Evolutionary conservation across 768 basidiomycete genomes (phyloP), one percentile per base, ranked within the genome.

Genomic region (Termitomyces sp.): DNA sequence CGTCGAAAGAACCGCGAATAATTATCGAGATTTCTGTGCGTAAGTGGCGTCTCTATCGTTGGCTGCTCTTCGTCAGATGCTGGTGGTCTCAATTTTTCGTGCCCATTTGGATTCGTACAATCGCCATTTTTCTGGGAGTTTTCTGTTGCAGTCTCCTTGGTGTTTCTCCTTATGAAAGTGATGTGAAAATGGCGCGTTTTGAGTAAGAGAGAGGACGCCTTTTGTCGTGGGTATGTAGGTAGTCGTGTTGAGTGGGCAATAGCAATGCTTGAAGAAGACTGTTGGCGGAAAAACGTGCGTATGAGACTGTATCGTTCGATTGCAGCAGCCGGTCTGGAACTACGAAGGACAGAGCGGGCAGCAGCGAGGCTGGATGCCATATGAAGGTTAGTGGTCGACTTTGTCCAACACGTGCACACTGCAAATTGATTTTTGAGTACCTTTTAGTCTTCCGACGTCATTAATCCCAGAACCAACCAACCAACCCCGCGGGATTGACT

Each of bases 1-100:
- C 85, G 81, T 44, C 85, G 87, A 65, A 93, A 89, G 67, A 93
- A 88, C n/a, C 77, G 80, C 3, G 93, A 84, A 68, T 94, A 94
- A 65, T 89, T 82, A 54, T 91, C 85, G 40, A 82, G 71, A 62
- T 77, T 70, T 60, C 70, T 70, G 18, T 62, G 57, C 23, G 58
- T 40, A 49, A 51, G 54, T 28, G 50, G 48, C 9, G 33, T 43
- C 59, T 57, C 41, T 23, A 53, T 32, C 20, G 30, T 20, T 23
- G 56, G 28, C 36, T 43, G 43, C 51, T 64, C 53, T 40, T 55
- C 61, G 50, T 48, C 36, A 6, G 41, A 9, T 53, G 23, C 35
- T 56, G 43, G 18, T 53, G 50, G 46, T 46, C 41, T 36, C 16
- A 30, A 44, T 57, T 58, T 33, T 36, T 48, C 48, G 7, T 55